Conservation (phyloP, 208 protist species). For the Borovskyia barvae region DNA sequence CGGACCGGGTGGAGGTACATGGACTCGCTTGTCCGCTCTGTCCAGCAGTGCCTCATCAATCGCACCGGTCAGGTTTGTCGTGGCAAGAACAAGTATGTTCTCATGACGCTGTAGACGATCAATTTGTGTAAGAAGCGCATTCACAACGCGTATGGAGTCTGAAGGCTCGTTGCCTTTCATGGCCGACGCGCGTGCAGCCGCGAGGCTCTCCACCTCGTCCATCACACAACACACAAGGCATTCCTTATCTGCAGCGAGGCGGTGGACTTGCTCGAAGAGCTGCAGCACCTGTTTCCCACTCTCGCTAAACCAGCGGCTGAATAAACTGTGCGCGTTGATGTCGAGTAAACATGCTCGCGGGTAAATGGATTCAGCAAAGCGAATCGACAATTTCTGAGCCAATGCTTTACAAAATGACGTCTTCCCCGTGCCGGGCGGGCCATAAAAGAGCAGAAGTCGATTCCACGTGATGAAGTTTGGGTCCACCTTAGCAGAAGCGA, state of each 20-base stretch:
- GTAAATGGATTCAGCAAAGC: slow-evolving; percentile 38
- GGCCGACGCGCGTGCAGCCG: slow-evolving; percentile 85
- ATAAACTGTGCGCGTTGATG: slow-evolving; percentile 95
- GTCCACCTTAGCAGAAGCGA: slow-evolving; percentile 83
- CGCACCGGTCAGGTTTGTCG: slow-evolving; percentile 94
- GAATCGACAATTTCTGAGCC: slow-evolving; percentile 79
- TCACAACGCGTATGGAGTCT: slow-evolving; percentile 94
- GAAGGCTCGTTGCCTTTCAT: slow-evolving; percentile 93
- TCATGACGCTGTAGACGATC: slow-evolving; percentile 82
- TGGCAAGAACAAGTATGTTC: slow-evolving; percentile 95
- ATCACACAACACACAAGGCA: slow-evolving; percentile 90
- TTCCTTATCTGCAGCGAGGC: slow-evolving; percentile 57
- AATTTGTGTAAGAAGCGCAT: slow-evolving; percentile 97
- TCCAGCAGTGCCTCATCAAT: slow-evolving; percentile 96
- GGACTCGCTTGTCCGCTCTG: slow-evolving; percentile 94
- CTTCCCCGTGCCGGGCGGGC: slow-evolving; percentile 94
- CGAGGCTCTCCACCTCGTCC: slow-evolving; percentile 96
- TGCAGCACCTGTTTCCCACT: slow-evolving; percentile 96
- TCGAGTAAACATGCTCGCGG: slow-evolving; percentile 80
- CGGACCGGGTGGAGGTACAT: slow-evolving; percentile 87
- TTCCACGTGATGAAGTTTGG: slow-evolving; percentile 78
- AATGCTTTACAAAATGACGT: slow-evolving; percentile 91
- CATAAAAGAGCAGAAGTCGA: slow-evolving; percentile 85
- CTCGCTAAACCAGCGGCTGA: slow-evolving; percentile 97
- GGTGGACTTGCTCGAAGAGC: slow-evolving; percentile 90